phyloP scores from a whole-genome alignment of 2,329 filamentous ascomycete species.

The Diaporthe sp. region DNA sequence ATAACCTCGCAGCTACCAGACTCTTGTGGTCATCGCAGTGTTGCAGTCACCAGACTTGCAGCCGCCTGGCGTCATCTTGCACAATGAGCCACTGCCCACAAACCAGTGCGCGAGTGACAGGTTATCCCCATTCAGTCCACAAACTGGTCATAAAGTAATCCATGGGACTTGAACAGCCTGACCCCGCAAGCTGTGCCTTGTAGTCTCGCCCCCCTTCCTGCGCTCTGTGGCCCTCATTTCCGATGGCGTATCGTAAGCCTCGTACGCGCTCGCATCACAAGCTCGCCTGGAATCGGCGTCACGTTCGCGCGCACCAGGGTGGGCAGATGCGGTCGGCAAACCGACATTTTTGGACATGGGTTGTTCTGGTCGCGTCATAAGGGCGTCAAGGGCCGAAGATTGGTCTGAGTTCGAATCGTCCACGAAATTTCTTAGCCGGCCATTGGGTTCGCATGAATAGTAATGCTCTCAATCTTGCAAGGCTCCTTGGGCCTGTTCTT shows the following conservation, averaged over 20 bases:
- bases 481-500: conserved; percentile 79
- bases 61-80: not conserved
- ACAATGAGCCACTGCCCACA: not conserved
- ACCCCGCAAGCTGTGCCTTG: not conserved
- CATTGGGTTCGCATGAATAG: conserved; percentile 83
- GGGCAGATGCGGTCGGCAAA: not conserved
- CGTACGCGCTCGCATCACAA: too few relatives aligned
- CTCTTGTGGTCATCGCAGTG: too few relatives aligned
- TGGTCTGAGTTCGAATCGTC: not conserved
- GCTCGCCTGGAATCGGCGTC: not conserved
- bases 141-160: not conserved
- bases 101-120: not conserved
- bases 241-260: not conserved
- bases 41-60: not conserved
- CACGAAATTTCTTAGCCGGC: conserved; percentile 60
- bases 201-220: not conserved
- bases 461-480: conserved; percentile 74
- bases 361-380: not conserved
- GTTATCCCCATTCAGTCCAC: not conserved
- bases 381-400: not conserved
- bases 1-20: too few relatives aligned
- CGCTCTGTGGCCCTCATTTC: not conserved
- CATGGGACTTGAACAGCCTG: too few relatives aligned
- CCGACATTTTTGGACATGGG: not conserved
- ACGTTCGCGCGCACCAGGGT: not conserved